A percentile compares a stretch with the other conserved stretches of the same genome.
Conservation (phyloP, 2,329 filamentous ascomycete genomes). For the Phoma herbarum region DNA sequence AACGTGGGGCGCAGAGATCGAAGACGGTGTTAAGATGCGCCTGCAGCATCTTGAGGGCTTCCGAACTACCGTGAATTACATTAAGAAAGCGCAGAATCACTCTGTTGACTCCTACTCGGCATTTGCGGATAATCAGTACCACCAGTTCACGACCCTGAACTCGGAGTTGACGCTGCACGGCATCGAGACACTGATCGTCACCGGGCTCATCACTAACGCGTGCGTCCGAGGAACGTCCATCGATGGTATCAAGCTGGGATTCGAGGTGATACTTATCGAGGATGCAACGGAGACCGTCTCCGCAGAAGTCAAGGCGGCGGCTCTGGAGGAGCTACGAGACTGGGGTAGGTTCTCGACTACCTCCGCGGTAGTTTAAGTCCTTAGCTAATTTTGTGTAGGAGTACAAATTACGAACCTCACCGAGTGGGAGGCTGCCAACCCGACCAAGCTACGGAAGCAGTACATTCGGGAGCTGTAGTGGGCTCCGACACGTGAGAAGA, state of each 20-base stretch:
- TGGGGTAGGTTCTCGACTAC: conserved; percentile 27
- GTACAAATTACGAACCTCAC: conserved; percentile 35
- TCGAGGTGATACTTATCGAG: conserved; percentile 33
- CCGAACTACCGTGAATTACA: conserved; percentile 33
- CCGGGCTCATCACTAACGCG: conserved; percentile 32
- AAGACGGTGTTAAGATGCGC: conserved; percentile 30
- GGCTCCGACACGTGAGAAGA: neutral
- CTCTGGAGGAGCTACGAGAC: conserved; percentile 29
- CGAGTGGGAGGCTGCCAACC: conserved; percentile 28
- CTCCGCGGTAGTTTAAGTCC: no score
- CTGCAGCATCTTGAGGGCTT: conserved; percentile 34
- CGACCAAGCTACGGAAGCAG: conserved; percentile 16
- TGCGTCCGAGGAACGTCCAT: conserved; percentile 35
- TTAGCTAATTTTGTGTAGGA: conserved; percentile 16
- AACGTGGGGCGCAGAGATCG: conserved; percentile 32
- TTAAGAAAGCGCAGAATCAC: conserved; percentile 38
- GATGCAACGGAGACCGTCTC: conserved; percentile 35
- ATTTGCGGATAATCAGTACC: conserved; percentile 38
- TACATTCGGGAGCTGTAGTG: conserved; percentile 18
- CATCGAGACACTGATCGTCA: conserved; percentile 31
- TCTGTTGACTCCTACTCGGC: conserved; percentile 35
- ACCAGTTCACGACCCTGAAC: conserved; percentile 33
- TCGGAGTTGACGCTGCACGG: conserved; percentile 29
- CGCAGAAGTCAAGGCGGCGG: conserved; percentile 24
- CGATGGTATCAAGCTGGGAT: conserved; percentile 36